Conservation (phyloP, 352 stramenopile species). For the Globisporangium viniferum region DNA sequence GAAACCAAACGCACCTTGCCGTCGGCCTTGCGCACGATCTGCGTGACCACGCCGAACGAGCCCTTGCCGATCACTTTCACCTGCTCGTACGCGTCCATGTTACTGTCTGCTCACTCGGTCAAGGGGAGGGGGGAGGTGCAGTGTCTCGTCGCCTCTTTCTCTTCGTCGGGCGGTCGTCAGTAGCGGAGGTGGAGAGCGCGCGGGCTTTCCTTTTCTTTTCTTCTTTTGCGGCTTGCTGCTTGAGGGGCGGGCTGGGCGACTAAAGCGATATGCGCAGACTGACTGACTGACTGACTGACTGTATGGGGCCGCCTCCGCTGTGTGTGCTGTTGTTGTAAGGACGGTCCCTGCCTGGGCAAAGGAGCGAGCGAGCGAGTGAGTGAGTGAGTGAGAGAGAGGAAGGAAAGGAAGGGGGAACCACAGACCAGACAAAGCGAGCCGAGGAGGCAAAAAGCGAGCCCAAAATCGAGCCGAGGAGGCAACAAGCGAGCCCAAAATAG, state of each 20-base stretch:
- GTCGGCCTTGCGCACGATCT: slow-evolving; percentile 88
- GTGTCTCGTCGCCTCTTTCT: neutral
- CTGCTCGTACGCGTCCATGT: slow-evolving; percentile 88
- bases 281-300: neutral
- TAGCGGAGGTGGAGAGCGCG: neutral
- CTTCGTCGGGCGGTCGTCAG: neutral
- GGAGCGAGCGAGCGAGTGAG: slow-evolving; percentile 1
- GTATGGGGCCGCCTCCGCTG: neutral
- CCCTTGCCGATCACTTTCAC: slow-evolving; percentile 89
- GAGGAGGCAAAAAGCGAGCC: neutral
- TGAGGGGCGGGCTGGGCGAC: slow-evolving; percentile 3
- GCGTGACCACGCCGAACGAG: slow-evolving; percentile 89
- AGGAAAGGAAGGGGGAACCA: neutral
- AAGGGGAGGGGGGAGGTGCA: neutral
- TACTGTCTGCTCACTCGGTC: neutral
- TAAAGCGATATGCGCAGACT: neutral
- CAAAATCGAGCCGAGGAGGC: neutral
- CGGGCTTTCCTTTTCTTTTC: neutral
- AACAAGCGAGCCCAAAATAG: too few relatives aligned
- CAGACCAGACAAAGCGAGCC: neutral
- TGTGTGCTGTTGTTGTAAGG: neutral
- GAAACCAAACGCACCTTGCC: slow-evolving; percentile 52
- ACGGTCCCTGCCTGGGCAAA: neutral
- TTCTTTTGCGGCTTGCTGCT: neutral
- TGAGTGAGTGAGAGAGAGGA: neutral